phyloP scores from a whole-genome alignment of 306 rosid species.

The Ochetophila trinervis region DNA sequence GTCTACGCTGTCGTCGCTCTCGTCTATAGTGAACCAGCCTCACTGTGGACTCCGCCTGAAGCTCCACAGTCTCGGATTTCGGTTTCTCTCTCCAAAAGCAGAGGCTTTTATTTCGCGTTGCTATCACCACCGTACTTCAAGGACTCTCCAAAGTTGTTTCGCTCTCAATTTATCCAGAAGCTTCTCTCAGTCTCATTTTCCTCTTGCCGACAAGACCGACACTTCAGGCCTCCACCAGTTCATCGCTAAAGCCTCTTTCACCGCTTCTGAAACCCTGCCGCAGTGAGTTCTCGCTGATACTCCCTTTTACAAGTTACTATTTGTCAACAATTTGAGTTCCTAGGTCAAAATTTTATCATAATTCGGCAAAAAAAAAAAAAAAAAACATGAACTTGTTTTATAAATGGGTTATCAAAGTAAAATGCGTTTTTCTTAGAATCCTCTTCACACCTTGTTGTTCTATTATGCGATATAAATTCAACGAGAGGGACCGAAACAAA shows the following conservation, averaged over 20 bases:
- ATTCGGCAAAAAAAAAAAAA: too few relatives aligned
- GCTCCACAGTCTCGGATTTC: constrained; percentile 39
- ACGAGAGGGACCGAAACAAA: background rate
- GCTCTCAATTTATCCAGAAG: constrained; percentile 28
- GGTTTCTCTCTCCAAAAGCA: constrained; percentile 26
- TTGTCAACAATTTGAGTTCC: background rate
- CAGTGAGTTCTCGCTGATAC: constrained; percentile 36
- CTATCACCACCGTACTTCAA: constrained; percentile 23
- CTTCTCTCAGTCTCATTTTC: constrained; percentile 36
- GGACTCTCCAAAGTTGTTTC: constrained; percentile 14
- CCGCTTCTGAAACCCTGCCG: constrained; percentile 47
- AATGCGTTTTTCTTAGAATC: too few relatives aligned
- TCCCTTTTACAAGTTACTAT: background rate
- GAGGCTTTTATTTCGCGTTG: constrained; percentile 17
- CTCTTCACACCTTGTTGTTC: background rate
- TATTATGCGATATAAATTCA: background rate
- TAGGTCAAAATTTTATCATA: too few relatives aligned
- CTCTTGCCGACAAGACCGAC: constrained; percentile 25
- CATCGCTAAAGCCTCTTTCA: constrained; percentile 49
- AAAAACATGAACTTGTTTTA: too few relatives aligned
- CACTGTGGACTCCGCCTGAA: constrained; percentile 42
- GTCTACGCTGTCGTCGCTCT: constrained; percentile 39
- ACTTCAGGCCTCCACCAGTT: constrained; percentile 43
- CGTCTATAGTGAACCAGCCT: constrained; percentile 56
- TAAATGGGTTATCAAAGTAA: too few relatives aligned